phyloP scores from a whole-genome alignment of 192 early-diverging fungal genomes.

The Coemansia sp. region DNA sequence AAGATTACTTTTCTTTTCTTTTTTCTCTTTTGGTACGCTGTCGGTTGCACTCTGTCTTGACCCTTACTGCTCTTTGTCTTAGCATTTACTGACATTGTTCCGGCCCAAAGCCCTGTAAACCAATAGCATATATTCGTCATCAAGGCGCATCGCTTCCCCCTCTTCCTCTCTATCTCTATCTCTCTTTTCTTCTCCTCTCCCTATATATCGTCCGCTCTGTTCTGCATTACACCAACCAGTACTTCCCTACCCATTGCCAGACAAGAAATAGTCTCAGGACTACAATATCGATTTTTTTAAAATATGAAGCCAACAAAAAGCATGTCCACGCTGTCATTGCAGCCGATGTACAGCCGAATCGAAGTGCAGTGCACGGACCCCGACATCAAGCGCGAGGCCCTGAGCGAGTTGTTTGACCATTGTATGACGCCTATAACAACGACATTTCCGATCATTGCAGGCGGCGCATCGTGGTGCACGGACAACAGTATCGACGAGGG shows the following conservation, averaged over 20 bases:
- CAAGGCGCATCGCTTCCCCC: too few species aligned
- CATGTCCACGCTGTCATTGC: constrained; percentile 14
- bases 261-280: too few species aligned
- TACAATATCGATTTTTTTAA: too few species aligned
- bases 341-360: constrained; percentile 15
- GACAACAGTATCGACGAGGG: not conserved
- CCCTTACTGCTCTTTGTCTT: not conserved
- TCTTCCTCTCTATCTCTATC: too few species aligned
- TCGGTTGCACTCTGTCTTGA: not conserved
- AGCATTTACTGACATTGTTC: not conserved
- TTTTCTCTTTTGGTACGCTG: not conserved
- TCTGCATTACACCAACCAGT: too few species aligned
- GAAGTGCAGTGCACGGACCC: constrained; percentile 48
- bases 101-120: not conserved
- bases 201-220: not conserved
- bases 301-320: not conserved
- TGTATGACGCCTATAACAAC: constrained; percentile 46
- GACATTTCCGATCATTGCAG: not conserved
- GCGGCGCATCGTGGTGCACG: not conserved
- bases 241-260: too few species aligned
- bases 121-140: not conserved
- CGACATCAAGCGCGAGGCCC: constrained; percentile 49
- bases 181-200: not conserved
- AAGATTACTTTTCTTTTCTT: not conserved
- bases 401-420: constrained; percentile 56